Evolutionary conservation across 495 filamentous ascomycete genomes (phyloP).

Genomic region (Jackrogersella minutella): DNA sequence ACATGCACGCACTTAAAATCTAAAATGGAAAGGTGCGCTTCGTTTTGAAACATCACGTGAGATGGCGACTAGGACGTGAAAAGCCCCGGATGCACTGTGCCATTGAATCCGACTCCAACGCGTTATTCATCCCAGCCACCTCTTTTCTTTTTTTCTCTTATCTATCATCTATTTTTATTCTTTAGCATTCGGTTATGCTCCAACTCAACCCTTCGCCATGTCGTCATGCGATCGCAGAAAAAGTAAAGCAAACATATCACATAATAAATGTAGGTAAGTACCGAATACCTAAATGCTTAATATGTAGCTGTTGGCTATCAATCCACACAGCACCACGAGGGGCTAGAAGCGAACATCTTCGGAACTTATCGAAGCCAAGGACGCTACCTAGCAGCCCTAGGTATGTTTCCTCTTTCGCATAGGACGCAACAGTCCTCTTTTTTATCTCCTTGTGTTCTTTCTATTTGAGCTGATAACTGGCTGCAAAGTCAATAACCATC

Average conservation of each 20-base stretch:
- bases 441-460: neutral
- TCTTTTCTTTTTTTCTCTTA: constrained; percentile 25
- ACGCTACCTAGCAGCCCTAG: too few species aligned
- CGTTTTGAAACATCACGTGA: constrained; percentile 44
- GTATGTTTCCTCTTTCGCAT: neutral
- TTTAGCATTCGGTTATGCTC: neutral
- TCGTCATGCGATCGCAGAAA: neutral
- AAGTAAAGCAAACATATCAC: neutral
- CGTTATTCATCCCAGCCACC: constrained; percentile 28
- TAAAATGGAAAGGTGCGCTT: constrained; percentile 20
- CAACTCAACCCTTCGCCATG: neutral
- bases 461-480: neutral
- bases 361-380: neutral
- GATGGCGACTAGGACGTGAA: constrained; percentile 41
- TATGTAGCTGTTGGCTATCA: neutral
- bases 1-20: constrained; percentile 32
- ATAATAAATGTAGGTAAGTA: neutral
- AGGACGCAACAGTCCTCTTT: neutral
- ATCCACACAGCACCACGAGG: neutral
- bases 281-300: neutral
- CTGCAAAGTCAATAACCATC: neutral
- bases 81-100: constrained; percentile 24
- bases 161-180: neutral
- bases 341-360: neutral
- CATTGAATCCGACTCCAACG: constrained; percentile 11